Conservation (phyloP, 129 eudicot species). For the Escallonia rubra region DNA sequence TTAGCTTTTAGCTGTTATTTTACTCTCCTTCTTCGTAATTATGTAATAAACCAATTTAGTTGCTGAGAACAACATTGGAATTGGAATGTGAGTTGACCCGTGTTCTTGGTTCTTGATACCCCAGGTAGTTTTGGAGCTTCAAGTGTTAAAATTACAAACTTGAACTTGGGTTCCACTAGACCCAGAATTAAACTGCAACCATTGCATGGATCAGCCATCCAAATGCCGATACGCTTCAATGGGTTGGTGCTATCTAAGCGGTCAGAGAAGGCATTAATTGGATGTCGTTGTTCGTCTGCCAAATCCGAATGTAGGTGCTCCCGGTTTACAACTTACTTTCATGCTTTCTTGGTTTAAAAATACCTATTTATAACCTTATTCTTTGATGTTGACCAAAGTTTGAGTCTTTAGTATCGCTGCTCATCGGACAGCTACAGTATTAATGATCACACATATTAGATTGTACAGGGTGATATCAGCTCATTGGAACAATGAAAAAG, state of each 20-base stretch:
- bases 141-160: constrained; percentile 29
- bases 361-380: too few relatives aligned
- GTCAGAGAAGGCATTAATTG: constrained; percentile 23
- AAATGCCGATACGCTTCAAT: constrained; percentile 11
- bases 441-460: too few relatives aligned
- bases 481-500: too few relatives aligned
- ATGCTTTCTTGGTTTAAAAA: too few relatives aligned
- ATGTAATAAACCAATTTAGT: too few relatives aligned
- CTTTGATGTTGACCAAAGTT: too few relatives aligned
- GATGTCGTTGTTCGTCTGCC: constrained; percentile 36
- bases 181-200: constrained; percentile 33
- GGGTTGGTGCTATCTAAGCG: constrained; percentile 32
- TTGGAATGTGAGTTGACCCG: not conserved
- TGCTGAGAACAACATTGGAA: not conserved
- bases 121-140: constrained; percentile 71
- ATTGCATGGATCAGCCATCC: constrained; percentile 12
- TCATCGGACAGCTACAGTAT: too few relatives aligned
- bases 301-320: constrained; percentile 49
- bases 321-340: too few relatives aligned
- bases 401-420: too few relatives aligned
- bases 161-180: constrained; percentile 31
- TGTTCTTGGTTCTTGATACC: not conserved
- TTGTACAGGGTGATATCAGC: too few relatives aligned
- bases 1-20: not conserved
- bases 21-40: not conserved